Base-by-base conservation (phyloP, 208 protist genomes). In the Acanthamoeba divionensis region DNA sequence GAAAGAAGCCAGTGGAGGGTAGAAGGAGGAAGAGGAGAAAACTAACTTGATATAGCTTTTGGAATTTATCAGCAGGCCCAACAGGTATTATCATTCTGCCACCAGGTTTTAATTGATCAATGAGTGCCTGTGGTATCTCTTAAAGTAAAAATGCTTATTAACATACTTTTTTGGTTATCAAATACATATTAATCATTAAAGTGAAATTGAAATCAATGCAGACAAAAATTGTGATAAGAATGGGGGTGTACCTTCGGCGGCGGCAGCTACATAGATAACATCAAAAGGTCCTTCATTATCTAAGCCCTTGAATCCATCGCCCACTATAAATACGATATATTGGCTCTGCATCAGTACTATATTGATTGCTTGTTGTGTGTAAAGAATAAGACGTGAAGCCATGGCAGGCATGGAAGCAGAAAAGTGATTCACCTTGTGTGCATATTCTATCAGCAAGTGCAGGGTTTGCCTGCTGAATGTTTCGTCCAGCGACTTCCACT, bases 181-280 rank as follows among this genome's bases (percentile, higher is more conserved):
- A n/a, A n/a, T n/a, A n/a, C n/a, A n/a, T n/a, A n/a, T n/a, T n/a
- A n/a, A n/a, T n/a, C n/a, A 82, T 18, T 8, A 79, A n/a, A n/a
- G n/a, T n/a, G n/a, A n/a, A n/a, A n/a, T n/a, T n/a, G n/a, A n/a
- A n/a, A n/a, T n/a, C n/a, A n/a, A n/a, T n/a, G n/a, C n/a, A n/a
- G n/a, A n/a, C n/a, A n/a, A n/a, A n/a, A n/a, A n/a, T n/a, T n/a
- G n/a, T n/a, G n/a, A n/a, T n/a, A n/a, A n/a, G n/a, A n/a, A n/a
- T n/a, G n/a, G n/a, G n/a, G n/a, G 52, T 10, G 36, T 47, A 93
- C 90, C 71, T 38, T 48, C 55, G 9, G 94, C 79, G 15, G 93
- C 91, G 6, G 94, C 94, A 21, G 94, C 94, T 10, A 96, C 94
- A 86, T 96, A 92, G 24, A 96, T 96, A 15, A 29, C 52, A 69